Base-by-base conservation (phyloP, 345 rosid species). In the Erucastrum elatum region DNA sequence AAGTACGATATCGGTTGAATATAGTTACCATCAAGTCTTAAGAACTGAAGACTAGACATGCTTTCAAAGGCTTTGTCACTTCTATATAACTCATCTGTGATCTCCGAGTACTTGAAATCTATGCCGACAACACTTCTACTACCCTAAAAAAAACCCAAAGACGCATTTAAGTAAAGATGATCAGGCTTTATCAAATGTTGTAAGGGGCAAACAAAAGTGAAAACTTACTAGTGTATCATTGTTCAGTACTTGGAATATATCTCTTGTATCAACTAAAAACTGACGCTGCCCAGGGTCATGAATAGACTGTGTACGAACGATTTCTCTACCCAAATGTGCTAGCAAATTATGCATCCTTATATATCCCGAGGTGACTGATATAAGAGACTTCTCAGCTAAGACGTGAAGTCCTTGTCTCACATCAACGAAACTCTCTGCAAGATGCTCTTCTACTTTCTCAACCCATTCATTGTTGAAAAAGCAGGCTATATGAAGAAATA, bases 321-420 rank as follows among this genome's bases (percentile, higher is more conserved):
- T 60, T 10, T 68, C 68, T 60, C 72, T 1, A 15, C 83, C 81
- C 81, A 83, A 41, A 34, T 75, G 78, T 59, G 49, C 73, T 10
- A 78, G 68, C 62, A 76, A 25, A 71, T 78, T 75, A 75, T 84
- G 81, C 76, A 84, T 76, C 8, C 72, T n/a, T 30, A 62, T 30
- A 13, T 29, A 29, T 62, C 66, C 66, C 8, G 25, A 53, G 59
- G 25, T 53, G 59, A 53, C 25, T n/a, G 59, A 53, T 53, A 53
- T 53, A 15, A 53, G 59, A 53, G 59, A 53, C n/a, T 49, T 49
- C 56, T 49, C 56, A 5, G 17, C 56, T 49, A 49, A 49, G 56
- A n/a, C 17, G 8, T n/a, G 56, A 49, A 49, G 21, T 0, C 56
- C 56, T n/a, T 49, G 56, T 49, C 56, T 49, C 3, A 49, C 17